phyloP scores from a whole-genome alignment of 768 basidiomycete genomes.

The Naganishia friedmannii region DNA sequence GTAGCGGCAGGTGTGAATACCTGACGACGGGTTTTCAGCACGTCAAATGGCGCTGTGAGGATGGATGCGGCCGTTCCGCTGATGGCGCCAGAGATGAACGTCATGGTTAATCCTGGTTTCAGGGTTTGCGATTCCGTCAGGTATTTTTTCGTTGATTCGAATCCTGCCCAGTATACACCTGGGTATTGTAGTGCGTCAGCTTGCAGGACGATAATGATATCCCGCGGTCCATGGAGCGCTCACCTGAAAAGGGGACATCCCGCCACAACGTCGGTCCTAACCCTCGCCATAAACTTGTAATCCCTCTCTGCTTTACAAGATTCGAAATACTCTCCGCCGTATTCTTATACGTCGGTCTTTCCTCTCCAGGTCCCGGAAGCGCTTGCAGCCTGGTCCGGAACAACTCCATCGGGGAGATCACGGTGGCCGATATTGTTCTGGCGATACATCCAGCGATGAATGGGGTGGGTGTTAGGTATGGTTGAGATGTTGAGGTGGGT shows the following conservation, averaged over 20 bases:
- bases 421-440: constrained; percentile 71
- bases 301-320: constrained; percentile 65
- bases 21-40: constrained; percentile 90
- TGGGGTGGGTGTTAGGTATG: constrained; percentile 61
- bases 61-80: constrained; percentile 82
- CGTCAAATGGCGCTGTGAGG: constrained; percentile 91
- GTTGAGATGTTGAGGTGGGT: constrained; percentile 62
- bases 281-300: constrained; percentile 79
- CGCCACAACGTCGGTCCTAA: constrained; percentile 90
- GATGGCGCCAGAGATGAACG: constrained; percentile 84
- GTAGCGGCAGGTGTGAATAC: constrained; percentile 55
- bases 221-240: constrained; percentile 8
- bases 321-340: constrained; percentile 56
- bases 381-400: constrained; percentile 50
- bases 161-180: constrained; percentile 85
- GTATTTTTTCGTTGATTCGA: constrained; percentile 77
- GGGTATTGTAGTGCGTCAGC: neutral
- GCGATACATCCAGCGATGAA: constrained; percentile 78
- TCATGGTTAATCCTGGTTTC: constrained; percentile 60
- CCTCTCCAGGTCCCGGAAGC: constrained; percentile 41
- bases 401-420: constrained; percentile 51
- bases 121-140: constrained; percentile 56
- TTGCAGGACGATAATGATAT: neutral
- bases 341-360: constrained; percentile 46
- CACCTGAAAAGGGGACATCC: constrained; percentile 93